Base-by-base conservation (phyloP, 345 rosid genomes). In the Cardiospermum halicacabum region DNA sequence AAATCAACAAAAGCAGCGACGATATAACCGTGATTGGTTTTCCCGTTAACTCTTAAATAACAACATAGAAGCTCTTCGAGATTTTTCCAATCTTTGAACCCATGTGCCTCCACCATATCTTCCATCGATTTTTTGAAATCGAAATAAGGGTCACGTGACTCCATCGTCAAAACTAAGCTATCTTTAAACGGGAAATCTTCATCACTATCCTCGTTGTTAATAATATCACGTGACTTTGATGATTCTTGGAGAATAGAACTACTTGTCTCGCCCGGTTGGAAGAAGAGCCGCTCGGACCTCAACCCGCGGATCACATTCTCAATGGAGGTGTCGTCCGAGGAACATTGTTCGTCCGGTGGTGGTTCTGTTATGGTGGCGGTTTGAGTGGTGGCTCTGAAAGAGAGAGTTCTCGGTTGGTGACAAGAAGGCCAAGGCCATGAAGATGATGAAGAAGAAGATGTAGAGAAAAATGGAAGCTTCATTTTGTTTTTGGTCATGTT, bases 61-160 rank as follows among this genome's bases (percentile, higher is more conserved):
- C 93, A 82, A 13, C 73, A 60, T 57, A 94, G 71, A 66, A 94
- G 88, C 66, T 84, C 77, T 64, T 91, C 87, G n/a, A 94, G 84
- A 59, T 77, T 55, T 53, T 70, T 84, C 92, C 95, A 84, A 34
- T 78, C 81, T 60, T 84, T 80, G 54, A 85, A 72, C 37, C 79
- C 80, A 56, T 89, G 82, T 65, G 87, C 87, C 65, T 80, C 89
- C 53, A 91, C 93, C 97, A 94, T 91, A 65, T 94, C 99, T 57
- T 83, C 96, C 96, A 94, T 94, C 16, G 96, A 94, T 68, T 75
- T 77, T 68, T 81, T 79, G 78, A 94, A 94, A 73, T 94, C 99
- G 15, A 58, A 28, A 50, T 68, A 79, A 27, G 99, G 99, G 69
- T 94, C 82, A 43, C 72, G 65, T 11, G 99, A 94, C 43, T 89